Percentiles rank a stretch among this genome's conserved stretches.
Conservation (phyloP, 148 eudicot species). For the Vaccinium corymbosum region DNA sequence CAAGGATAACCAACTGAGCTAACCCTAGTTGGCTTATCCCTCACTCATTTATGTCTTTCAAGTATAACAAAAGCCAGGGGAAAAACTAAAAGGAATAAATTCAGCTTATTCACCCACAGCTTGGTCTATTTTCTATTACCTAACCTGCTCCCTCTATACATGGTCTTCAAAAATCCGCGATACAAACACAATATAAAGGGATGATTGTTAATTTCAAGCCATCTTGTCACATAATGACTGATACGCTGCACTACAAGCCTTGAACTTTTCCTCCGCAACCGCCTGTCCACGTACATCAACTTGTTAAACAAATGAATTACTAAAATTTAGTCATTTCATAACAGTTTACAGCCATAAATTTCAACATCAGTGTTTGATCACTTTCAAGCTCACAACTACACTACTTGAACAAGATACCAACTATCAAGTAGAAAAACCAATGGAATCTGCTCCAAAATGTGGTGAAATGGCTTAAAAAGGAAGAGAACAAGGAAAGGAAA, state of each 20-base stretch:
- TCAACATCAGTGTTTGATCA: background rate
- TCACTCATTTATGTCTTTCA: background rate
- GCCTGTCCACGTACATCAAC: constrained; percentile 38
- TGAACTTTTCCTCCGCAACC: constrained; percentile 88
- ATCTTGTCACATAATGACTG: constrained; percentile 77
- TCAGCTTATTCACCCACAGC: background rate
- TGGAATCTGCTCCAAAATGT: background rate
- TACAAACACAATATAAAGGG: background rate
- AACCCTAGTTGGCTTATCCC: no score
- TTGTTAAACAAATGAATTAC: background rate
- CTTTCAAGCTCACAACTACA: background rate
- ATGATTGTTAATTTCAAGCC: constrained; percentile 25
- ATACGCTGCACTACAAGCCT: constrained; percentile 89
- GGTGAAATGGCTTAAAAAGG: background rate
- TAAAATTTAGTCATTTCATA: background rate
- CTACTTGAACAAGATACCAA: background rate
- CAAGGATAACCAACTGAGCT: no score
- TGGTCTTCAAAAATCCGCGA: background rate
- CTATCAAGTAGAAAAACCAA: background rate
- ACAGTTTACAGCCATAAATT: background rate
- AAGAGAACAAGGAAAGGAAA: background rate
- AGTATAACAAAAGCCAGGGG: background rate
- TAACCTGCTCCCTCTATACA: background rate
- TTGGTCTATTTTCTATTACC: background rate
- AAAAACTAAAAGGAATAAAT: background rate